These are phyloP conservation scores for Cryptococcus hybrid DNA, from an alignment of 1,284 basidiomycete species.

Conservation along the genomic window DNA sequence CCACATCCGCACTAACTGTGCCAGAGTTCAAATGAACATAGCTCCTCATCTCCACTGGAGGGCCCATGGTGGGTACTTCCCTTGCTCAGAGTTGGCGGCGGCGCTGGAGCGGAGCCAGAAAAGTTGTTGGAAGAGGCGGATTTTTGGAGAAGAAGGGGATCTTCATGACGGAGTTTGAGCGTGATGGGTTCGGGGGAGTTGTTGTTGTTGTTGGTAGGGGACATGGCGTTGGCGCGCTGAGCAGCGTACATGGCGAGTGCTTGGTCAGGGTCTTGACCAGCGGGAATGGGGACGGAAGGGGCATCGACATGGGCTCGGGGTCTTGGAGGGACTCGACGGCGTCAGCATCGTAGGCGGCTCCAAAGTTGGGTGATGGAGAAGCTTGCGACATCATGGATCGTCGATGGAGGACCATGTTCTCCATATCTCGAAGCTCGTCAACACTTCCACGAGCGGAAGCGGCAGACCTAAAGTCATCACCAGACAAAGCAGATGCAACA, in stretches of 20 bases:
- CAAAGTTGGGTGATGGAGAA: too few relatives aligned
- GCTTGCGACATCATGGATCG: slow-evolving; percentile 29
- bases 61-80: background rate
- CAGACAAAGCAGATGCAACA: slow-evolving; percentile 17
- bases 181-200: slow-evolving; percentile 13
- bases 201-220: slow-evolving; percentile 28
- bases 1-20: slow-evolving; percentile 26
- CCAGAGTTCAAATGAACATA: slow-evolving; percentile 41
- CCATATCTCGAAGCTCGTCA: slow-evolving; percentile 45
- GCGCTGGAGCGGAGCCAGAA: background rate
- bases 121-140: background rate
- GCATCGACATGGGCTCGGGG: background rate
- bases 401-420: slow-evolving; percentile 27
- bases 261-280: slow-evolving; percentile 34
- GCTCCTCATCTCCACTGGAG: slow-evolving; percentile 26
- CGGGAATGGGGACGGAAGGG: slow-evolving; percentile 4
- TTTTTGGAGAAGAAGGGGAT: slow-evolving; percentile 18
- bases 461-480: slow-evolving; percentile 38
- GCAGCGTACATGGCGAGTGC: slow-evolving; percentile 51
- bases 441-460: slow-evolving; percentile 37
- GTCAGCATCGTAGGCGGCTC: background rate
- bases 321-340: background rate
- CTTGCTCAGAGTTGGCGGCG: too few relatives aligned
- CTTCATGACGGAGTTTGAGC: slow-evolving; percentile 16
- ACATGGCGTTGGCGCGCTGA: slow-evolving; percentile 22